phyloP scores from a whole-genome alignment of 768 basidiomycete genomes.

The Lactarius sanguifluus region DNA sequence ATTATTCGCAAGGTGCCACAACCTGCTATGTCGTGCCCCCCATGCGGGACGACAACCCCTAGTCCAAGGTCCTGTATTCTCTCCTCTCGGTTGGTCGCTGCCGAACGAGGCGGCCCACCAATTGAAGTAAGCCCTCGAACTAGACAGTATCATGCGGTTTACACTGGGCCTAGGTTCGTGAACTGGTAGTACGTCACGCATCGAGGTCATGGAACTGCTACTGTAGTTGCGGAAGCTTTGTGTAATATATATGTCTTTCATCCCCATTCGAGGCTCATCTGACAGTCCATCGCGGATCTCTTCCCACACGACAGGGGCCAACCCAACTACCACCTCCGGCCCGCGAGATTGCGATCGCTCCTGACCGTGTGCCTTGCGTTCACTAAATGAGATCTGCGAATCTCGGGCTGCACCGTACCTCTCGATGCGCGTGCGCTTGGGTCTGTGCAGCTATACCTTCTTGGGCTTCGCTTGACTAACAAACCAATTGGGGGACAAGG shows the following conservation, averaged over 20 bases:
- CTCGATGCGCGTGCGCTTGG: not conserved
- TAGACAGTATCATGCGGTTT: not conserved
- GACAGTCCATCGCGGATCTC: slow-evolving; percentile 7
- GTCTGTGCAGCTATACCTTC: not conserved
- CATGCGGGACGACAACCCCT: not conserved
- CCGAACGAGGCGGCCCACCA: not conserved
- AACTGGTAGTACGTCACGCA: not conserved
- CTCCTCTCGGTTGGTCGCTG: not conserved
- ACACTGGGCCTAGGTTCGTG: not conserved
- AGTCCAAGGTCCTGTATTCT: not conserved
- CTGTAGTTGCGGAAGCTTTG: slow-evolving; percentile 10
- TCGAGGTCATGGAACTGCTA: not conserved
- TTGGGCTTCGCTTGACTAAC: not conserved
- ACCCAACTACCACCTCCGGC: too few species aligned
- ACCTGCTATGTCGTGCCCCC: not conserved
- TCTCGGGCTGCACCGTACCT: not conserved
- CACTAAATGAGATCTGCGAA: slow-evolving; percentile 8
- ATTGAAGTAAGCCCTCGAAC: not conserved
- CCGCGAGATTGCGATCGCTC: too few species aligned
- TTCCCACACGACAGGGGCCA: slow-evolving; percentile 1
- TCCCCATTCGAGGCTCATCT: not conserved
- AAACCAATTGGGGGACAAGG: not conserved
- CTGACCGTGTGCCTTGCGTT: slow-evolving; percentile 11
- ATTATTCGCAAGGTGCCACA: not conserved
- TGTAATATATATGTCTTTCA: not conserved